Conservation (phyloP, 768 basidiomycete species). For the Hygrophoropsis aurantiaca region DNA sequence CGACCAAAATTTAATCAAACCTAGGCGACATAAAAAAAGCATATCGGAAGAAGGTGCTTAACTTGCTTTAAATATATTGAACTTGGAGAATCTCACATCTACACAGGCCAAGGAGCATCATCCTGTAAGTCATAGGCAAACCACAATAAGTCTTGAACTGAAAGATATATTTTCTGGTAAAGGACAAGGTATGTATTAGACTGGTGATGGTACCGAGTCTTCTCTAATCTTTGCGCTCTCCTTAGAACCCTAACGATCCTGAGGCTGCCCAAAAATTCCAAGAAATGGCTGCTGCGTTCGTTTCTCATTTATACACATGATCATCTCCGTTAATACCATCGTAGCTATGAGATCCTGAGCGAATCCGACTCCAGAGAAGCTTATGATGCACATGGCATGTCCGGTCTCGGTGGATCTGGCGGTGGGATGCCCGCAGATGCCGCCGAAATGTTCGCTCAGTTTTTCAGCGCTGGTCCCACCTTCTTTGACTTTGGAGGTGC, state of each 20-base stretch:
- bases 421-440: slow-evolving; percentile 50
- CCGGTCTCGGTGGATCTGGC: slow-evolving; percentile 53
- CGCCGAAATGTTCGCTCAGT: slow-evolving; percentile 71
- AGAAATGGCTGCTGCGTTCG: slow-evolving; percentile 85
- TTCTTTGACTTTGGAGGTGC: slow-evolving; percentile 69
- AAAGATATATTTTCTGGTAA: slow-evolving; percentile 1
- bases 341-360: slow-evolving; percentile 80
- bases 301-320: slow-evolving; percentile 14
- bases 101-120: slow-evolving; percentile 82
- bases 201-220: neutral
- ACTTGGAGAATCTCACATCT: slow-evolving; percentile 15
- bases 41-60: slow-evolving; percentile 82
- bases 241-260: slow-evolving; percentile 86
- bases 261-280: slow-evolving; percentile 82
- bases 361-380: slow-evolving; percentile 64
- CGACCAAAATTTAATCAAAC: slow-evolving; percentile 10
- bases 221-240: neutral
- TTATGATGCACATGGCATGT: slow-evolving; percentile 77
- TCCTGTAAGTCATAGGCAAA: slow-evolving; percentile 52
- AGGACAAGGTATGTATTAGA: slow-evolving; percentile 66
- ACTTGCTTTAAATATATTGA: slow-evolving; percentile 11
- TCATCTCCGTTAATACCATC: neutral
- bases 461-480: slow-evolving; percentile 61
- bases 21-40: slow-evolving; percentile 90
- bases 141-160: neutral